phyloP scores from a whole-genome alignment of 2,329 filamentous ascomycete genomes.

The Xylaria sp. region DNA sequence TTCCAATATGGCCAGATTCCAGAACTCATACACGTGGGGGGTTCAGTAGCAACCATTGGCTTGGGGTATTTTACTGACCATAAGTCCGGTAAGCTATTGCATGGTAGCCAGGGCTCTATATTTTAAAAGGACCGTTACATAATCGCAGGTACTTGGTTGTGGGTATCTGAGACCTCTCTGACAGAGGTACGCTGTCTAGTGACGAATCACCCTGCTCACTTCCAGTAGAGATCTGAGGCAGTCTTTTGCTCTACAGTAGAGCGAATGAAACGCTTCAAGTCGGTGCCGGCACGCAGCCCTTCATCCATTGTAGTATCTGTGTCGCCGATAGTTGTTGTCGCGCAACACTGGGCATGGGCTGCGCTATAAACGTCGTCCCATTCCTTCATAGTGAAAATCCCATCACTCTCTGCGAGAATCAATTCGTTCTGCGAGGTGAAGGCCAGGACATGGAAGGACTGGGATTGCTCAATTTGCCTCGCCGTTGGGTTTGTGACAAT shows the following conservation, averaged over 20 bases:
- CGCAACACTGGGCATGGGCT: conserved; percentile 74
- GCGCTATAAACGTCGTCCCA: conserved; percentile 78
- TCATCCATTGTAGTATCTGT: conserved; percentile 60
- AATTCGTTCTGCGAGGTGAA: conserved; percentile 81
- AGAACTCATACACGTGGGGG: not conserved
- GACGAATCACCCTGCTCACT: conserved; percentile 49
- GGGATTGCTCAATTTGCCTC: conserved; percentile 69
- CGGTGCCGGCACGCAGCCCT: conserved; percentile 56
- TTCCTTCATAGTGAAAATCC: conserved; percentile 76
- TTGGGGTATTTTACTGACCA: not conserved
- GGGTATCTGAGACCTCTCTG: conserved; percentile 4
- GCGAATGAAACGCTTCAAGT: conserved; percentile 70
- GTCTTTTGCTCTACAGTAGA: conserved; percentile 65
- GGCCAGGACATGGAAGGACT: conserved; percentile 83
- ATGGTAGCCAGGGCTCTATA: not conserved
- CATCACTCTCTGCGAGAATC: conserved; percentile 83
- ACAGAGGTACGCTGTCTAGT: not conserved
- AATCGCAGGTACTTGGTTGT: conserved; percentile 9
- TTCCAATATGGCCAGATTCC: conserved; percentile 5
- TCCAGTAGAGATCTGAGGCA: conserved; percentile 63
- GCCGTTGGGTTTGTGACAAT: conserved; percentile 71
- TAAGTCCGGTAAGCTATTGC: not conserved
- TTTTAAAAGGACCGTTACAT: conserved; percentile 4
- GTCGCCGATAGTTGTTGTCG: conserved; percentile 51
- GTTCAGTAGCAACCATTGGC: not conserved